A percentile compares a stretch with the other conserved stretches of the same genome.
phyloP scores from a whole-genome alignment of 306 rosid genomes.

The Crotalaria pallida region DNA sequence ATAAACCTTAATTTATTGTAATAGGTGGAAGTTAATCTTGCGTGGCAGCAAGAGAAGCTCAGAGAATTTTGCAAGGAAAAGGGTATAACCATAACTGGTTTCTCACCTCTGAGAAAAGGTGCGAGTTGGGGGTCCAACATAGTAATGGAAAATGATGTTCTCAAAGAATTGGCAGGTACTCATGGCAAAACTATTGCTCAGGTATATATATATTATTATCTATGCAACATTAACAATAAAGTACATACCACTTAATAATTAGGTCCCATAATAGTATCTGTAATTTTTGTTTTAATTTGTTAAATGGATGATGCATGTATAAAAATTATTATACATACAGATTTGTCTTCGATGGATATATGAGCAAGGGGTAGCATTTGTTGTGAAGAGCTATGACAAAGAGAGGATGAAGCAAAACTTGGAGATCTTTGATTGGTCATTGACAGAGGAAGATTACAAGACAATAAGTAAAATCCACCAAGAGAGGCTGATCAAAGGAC shows the following conservation, averaged over 20 bases:
- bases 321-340: conserved; percentile 18
- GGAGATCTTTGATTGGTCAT: conserved; percentile 36
- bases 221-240: too few species aligned
- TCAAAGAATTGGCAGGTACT: conserved; percentile 37
- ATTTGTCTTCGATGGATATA: conserved; percentile 41
- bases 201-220: conserved; percentile 15
- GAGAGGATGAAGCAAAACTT: conserved; percentile 43
- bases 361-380: conserved; percentile 35
- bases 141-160: conserved; percentile 35
- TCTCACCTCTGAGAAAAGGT: conserved; percentile 45
- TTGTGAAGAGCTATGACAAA: conserved; percentile 40
- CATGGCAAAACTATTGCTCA: conserved; percentile 40
- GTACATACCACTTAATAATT: too few species aligned
- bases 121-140: conserved; percentile 29
- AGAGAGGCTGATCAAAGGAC: conserved; percentile 42
- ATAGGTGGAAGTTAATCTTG: conserved; percentile 43
- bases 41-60: conserved; percentile 34
- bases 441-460: conserved; percentile 31
- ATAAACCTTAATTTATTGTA: background rate
- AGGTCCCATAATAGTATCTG: too few species aligned
- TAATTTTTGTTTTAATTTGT: too few species aligned
- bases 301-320: too few species aligned
- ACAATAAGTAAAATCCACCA: conserved; percentile 36
- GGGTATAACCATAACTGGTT: conserved; percentile 34
- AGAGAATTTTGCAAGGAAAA: conserved; percentile 35